Evolutionary conservation across 2,329 filamentous ascomycete species (phyloP).

Genomic region (Ophioceras dolichostomum): DNA sequence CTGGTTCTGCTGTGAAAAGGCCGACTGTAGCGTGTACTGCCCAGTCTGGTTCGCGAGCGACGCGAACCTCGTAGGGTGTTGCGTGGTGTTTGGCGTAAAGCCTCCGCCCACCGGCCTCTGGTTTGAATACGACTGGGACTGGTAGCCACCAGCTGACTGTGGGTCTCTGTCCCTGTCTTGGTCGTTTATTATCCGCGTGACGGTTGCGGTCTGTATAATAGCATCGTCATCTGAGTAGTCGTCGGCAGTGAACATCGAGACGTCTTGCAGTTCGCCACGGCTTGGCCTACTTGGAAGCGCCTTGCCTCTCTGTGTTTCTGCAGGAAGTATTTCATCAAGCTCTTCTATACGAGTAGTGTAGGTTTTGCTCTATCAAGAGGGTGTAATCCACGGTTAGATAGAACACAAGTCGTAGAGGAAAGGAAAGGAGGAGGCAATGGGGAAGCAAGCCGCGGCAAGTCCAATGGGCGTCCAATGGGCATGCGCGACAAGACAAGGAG

Average conservation of each 20-base stretch:
- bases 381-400: neutral
- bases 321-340: constrained; percentile 58
- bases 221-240: constrained; percentile 29
- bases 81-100: constrained; percentile 13
- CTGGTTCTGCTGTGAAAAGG: constrained; percentile 38
- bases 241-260: constrained; percentile 8
- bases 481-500: no score
- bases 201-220: constrained; percentile 38
- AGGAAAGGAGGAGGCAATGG: no score
- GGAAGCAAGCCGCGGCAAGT: no score
- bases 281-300: constrained; percentile 63
- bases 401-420: constrained; percentile 6
- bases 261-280: constrained; percentile 18
- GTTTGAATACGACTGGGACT: no score
- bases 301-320: constrained; percentile 47
- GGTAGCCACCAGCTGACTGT: no score
- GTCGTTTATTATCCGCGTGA: constrained; percentile 37
- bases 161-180: constrained; percentile 4
- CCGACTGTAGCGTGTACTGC: constrained; percentile 32
- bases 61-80: constrained; percentile 12
- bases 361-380: constrained; percentile 55
- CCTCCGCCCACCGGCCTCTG: no score
- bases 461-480: neutral
- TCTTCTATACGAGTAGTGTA: constrained; percentile 87
- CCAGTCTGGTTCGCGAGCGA: constrained; percentile 16